Conservation (phyloP, 2,329 filamentous ascomycete species). For the Alternaria gansuensis region DNA sequence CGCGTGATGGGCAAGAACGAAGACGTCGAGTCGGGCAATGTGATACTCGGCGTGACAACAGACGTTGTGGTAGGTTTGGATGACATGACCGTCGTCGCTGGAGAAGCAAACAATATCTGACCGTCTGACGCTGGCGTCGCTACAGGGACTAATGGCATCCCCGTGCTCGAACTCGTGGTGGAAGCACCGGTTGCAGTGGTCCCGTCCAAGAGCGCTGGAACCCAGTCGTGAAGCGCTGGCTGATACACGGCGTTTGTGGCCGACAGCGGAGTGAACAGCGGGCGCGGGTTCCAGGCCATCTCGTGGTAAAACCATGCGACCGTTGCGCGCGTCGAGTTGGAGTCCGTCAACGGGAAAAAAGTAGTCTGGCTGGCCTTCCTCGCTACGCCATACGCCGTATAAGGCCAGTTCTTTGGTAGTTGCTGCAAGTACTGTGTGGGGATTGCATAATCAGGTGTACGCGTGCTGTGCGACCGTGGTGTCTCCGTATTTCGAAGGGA, state of each 20-base stretch:
- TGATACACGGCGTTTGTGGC: neutral
- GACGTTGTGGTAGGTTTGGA: neutral
- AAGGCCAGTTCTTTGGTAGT: conserved; percentile 23
- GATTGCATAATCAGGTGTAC: neutral
- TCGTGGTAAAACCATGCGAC: conserved; percentile 15
- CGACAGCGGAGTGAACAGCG: conserved; percentile 12
- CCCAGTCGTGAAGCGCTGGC: conserved; percentile 10
- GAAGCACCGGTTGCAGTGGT: neutral
- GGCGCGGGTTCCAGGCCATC: conserved; percentile 15
- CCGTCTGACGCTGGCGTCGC: neutral
- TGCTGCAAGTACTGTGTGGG: conserved; percentile 23
- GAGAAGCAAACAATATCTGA: neutral
- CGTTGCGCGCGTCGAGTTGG: conserved; percentile 3
- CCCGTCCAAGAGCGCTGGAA: neutral
- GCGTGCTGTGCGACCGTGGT: neutral
- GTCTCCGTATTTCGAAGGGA: neutral
- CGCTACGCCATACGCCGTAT: conserved; percentile 14
- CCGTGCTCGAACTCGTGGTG: neutral
- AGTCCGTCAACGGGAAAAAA: conserved; percentile 3
- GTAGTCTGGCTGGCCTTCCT: neutral
- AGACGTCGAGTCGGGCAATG: neutral
- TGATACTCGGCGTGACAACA: neutral
- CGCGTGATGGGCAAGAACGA: neutral
- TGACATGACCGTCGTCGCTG: too few relatives aligned
- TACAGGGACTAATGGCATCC: neutral